phyloP scores from a whole-genome alignment of 305 asterid species.

The Nicotiana rustica region DNA sequence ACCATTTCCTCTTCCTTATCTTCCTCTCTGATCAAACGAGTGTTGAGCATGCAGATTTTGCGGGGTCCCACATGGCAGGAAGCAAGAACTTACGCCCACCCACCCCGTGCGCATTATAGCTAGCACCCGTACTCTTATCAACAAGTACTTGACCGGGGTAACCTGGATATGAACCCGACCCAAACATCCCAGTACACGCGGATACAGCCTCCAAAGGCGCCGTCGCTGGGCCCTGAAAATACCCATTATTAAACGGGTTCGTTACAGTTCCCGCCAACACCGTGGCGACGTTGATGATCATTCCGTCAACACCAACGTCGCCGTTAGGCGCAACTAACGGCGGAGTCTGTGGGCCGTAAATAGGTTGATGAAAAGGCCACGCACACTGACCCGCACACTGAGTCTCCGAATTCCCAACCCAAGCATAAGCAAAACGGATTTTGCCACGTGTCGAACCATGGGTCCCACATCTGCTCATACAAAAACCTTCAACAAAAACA shows the following conservation, averaged over 20 bases:
- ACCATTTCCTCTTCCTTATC: neutral
- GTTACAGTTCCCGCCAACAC: conserved; percentile 93
- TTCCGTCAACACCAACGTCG: conserved; percentile 90
- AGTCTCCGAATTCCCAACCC: conserved; percentile 90
- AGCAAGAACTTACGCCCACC: conserved; percentile 70
- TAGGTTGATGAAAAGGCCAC: conserved; percentile 92
- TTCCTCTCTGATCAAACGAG: conserved; percentile 52
- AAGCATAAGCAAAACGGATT: conserved; percentile 71
- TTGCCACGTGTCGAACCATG: conserved; percentile 78
- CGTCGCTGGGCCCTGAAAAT: conserved; percentile 82
- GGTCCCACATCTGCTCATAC: conserved; percentile 75
- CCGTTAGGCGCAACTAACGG: conserved; percentile 83
- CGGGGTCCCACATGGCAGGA: conserved; percentile 99
- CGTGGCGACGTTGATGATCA: conserved; percentile 82
- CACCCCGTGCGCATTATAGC: conserved; percentile 78
- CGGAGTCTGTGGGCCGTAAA: conserved; percentile 83
- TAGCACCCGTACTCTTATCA: conserved; percentile 73
- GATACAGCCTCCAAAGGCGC: conserved; percentile 93
- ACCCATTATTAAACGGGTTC: conserved; percentile 81
- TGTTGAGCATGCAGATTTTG: conserved; percentile 67
- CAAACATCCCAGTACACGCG: conserved; percentile 84
- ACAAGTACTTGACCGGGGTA: conserved; percentile 65
- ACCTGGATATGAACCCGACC: conserved; percentile 91
- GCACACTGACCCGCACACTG: conserved; percentile 95
- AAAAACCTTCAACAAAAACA: conserved; percentile 73